Evolutionary conservation across 371 early-diverging fungal genomes (phyloP).

Genomic region (Saksenaea vasiformis): DNA sequence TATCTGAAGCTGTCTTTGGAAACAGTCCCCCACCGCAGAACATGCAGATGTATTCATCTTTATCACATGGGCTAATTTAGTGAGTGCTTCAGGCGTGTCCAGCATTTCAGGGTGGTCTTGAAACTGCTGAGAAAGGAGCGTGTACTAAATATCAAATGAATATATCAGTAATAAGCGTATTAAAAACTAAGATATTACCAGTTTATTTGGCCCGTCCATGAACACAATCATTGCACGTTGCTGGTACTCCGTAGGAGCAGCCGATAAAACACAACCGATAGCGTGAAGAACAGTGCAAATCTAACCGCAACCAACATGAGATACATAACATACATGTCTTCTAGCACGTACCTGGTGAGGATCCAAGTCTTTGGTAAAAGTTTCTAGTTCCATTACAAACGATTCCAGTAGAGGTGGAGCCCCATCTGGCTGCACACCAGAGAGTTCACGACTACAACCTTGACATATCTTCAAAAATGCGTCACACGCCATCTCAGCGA

Average conservation of each 20-base stretch:
- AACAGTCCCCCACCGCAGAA: neutral
- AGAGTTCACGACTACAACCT: constrained; percentile 89
- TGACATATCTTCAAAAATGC: constrained; percentile 95
- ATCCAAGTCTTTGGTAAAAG: constrained; percentile 75
- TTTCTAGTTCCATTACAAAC: constrained; percentile 65
- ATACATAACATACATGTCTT: too few relatives aligned
- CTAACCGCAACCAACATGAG: too few relatives aligned
- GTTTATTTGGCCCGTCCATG: constrained; percentile 80
- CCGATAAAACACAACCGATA: constrained; percentile 84
- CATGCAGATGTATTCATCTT: constrained; percentile 8
- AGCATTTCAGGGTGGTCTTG: neutral
- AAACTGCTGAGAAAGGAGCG: neutral
- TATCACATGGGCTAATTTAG: neutral
- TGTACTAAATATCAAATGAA: neutral
- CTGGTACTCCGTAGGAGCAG: constrained; percentile 69
- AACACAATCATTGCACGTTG: constrained; percentile 70
- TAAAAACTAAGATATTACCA: constrained; percentile 34
- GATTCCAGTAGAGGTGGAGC: constrained; percentile 82
- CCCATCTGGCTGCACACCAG: constrained; percentile 76
- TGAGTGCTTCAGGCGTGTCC: neutral
- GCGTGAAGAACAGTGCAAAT: constrained; percentile 91
- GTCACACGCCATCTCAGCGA: constrained; percentile 99
- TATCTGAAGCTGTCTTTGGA: neutral
- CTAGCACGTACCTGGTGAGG: constrained; percentile 73
- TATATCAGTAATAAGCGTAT: neutral